Evolutionary conservation across 306 rosid genomes (phyloP).

Genomic region (Quercus gilva): DNA sequence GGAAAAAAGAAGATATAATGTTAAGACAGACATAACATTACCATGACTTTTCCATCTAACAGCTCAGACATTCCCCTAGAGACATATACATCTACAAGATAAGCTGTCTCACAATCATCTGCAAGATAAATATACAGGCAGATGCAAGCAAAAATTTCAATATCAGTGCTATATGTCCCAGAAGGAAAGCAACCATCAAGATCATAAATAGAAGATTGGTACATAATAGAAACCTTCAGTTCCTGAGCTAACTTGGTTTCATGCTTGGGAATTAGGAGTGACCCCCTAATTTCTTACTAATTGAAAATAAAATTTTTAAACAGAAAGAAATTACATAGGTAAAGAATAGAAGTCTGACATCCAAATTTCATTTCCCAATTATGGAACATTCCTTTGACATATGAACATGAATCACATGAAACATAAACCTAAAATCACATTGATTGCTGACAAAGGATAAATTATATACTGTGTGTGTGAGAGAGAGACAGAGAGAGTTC

Average conservation of each 20-base stretch:
- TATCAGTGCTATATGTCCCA: not conserved
- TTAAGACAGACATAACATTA: constrained; percentile 31
- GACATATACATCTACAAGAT: constrained; percentile 62
- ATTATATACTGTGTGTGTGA: no score
- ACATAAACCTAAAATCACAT: not conserved
- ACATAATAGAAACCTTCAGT: not conserved
- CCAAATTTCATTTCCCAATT: not conserved
- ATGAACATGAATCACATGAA: not conserved
- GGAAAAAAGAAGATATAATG: not conserved
- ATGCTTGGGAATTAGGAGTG: not conserved
- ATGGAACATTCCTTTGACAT: not conserved
- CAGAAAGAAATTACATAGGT: no score
- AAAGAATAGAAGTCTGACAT: not conserved
- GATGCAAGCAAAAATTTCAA: constrained; percentile 12
- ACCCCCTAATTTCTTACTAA: not conserved
- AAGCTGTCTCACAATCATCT: constrained; percentile 46
- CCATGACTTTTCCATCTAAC: constrained; percentile 63
- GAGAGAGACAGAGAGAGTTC: no score
- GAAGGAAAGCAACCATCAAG: not conserved
- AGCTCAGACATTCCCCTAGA: constrained; percentile 62
- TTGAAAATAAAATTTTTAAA: no score
- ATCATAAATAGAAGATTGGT: not conserved
- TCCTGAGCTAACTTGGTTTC: not conserved
- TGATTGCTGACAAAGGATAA: not conserved
- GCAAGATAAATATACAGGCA: constrained; percentile 35